These are phyloP conservation scores for Scalesia atractyloides DNA, from an alignment of 129 eudicot species.

Conservation along the genomic window DNA sequence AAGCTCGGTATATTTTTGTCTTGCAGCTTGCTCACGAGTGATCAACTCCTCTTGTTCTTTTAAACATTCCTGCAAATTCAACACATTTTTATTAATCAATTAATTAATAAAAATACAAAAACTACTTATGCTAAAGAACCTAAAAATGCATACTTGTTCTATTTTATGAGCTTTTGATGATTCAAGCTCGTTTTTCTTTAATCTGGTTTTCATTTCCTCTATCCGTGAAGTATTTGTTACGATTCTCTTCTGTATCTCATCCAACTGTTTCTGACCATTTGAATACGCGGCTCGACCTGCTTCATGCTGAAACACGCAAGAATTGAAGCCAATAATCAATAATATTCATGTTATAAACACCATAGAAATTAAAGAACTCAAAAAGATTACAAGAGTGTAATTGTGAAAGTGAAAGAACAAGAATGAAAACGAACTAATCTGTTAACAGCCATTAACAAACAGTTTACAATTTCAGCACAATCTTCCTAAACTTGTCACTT, in stretches of 20 bases:
- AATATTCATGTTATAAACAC: background rate
- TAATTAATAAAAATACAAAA: background rate
- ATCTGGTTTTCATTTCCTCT: constrained; percentile 41
- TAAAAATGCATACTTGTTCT: constrained; percentile 63
- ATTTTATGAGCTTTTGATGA: constrained; percentile 65
- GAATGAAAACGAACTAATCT: too few relatives aligned
- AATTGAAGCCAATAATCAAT: constrained; percentile 11
- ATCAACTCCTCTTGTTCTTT: constrained; percentile 71
- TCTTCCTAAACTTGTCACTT: too few relatives aligned
- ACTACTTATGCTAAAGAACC: background rate
- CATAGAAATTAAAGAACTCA: too few relatives aligned
- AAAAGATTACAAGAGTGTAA: too few relatives aligned
- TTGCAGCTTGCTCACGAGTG: constrained; percentile 79
- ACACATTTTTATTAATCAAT: background rate
- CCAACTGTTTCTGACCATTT: constrained; percentile 72
- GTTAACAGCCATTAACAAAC: too few relatives aligned
- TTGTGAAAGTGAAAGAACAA: too few relatives aligned
- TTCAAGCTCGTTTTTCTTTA: constrained; percentile 61
- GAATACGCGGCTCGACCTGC: constrained; percentile 67
- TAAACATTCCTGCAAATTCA: constrained; percentile 55
- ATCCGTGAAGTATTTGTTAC: constrained; percentile 51
- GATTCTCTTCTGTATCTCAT: constrained; percentile 46
- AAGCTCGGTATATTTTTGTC: constrained; percentile 86
- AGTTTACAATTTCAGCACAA: too few relatives aligned
- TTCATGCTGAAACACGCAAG: constrained; percentile 64